Evolutionary conservation across 257 asterid genomes (phyloP).

Genomic region (Solanum chmielewskii): DNA sequence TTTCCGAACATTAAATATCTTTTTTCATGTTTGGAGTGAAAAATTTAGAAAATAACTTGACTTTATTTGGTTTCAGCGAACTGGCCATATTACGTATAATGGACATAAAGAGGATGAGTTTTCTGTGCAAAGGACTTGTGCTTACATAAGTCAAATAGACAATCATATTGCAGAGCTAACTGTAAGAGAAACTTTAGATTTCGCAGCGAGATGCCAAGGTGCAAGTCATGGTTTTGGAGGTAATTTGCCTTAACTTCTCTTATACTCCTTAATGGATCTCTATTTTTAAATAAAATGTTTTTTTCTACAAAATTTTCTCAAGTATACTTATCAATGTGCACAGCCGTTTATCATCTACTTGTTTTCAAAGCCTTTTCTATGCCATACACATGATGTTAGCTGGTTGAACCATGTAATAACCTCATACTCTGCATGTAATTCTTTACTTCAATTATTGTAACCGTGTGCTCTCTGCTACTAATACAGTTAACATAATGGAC

Average conservation of each 20-base stretch:
- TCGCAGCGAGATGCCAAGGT: slow-evolving; percentile 87
- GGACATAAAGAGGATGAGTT: slow-evolving; percentile 60
- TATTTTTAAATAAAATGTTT: background rate
- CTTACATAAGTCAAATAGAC: slow-evolving; percentile 80
- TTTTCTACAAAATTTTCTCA: background rate
- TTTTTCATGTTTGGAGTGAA: background rate
- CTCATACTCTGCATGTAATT: background rate
- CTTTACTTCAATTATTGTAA: background rate
- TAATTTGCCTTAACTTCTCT: slow-evolving; percentile 1
- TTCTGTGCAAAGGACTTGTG: slow-evolving; percentile 60
- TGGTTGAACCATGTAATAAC: background rate
- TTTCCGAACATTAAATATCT: background rate
- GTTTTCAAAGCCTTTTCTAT: background rate
- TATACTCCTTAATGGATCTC: background rate
- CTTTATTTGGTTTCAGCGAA: slow-evolving; percentile 38
- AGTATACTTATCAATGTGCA: background rate
- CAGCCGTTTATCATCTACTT: background rate
- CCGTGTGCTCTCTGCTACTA: background rate
- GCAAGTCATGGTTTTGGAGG: slow-evolving; percentile 69
- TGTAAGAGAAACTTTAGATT: slow-evolving; percentile 74
- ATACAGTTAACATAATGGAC: background rate
- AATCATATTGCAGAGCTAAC: slow-evolving; percentile 81
- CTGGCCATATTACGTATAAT: slow-evolving; percentile 55
- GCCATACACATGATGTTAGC: background rate
- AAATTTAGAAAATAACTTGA: background rate